Percentiles rank a stretch among this genome's conserved stretches.
Conservation (phyloP, 805 yeast genomes). For the Starmerella davenportii region DNA sequence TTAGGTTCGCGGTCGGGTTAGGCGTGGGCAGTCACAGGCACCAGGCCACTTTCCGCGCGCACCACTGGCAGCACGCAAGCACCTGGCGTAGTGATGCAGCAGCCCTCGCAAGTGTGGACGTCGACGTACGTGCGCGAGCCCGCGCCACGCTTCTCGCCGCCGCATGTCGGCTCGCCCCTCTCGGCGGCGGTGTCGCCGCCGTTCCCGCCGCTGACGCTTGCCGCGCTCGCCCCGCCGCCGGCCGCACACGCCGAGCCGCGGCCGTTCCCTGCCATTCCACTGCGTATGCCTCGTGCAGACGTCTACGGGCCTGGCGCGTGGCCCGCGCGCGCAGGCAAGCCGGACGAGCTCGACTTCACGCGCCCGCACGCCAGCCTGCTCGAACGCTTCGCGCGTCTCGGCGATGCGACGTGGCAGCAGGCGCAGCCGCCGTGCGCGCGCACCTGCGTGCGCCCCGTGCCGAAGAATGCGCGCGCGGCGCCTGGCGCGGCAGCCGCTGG, state of each 20-base stretch:
- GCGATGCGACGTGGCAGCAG: constrained; percentile 15
- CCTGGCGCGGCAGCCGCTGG: too few species aligned
- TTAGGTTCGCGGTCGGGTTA: neutral
- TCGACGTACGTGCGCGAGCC: constrained; percentile 1
- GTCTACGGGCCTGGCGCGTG: neutral
- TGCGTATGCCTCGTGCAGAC: neutral
- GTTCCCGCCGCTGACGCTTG: neutral
- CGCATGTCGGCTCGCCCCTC: neutral
- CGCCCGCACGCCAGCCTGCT: constrained; percentile 16
- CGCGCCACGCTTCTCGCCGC: neutral
- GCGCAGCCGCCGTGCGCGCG: neutral
- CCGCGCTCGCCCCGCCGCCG: neutral
- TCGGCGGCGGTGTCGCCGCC: neutral
- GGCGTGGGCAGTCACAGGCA: neutral
- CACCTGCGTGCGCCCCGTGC: neutral
- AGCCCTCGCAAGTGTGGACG: constrained; percentile 9
- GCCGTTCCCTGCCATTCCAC: neutral
- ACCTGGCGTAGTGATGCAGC: neutral
- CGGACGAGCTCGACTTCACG: constrained; percentile 11
- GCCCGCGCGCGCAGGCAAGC: neutral
- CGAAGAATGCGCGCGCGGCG: neutral
- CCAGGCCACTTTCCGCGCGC: neutral
- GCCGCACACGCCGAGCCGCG: neutral
- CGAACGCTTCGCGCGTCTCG: constrained; percentile 16
- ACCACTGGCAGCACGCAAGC: neutral